Evolutionary conservation across 106 monocot genomes (phyloP), one percentile per base, ranked within the genome.

Genomic region (Apostasia shenzhenica): DNA sequence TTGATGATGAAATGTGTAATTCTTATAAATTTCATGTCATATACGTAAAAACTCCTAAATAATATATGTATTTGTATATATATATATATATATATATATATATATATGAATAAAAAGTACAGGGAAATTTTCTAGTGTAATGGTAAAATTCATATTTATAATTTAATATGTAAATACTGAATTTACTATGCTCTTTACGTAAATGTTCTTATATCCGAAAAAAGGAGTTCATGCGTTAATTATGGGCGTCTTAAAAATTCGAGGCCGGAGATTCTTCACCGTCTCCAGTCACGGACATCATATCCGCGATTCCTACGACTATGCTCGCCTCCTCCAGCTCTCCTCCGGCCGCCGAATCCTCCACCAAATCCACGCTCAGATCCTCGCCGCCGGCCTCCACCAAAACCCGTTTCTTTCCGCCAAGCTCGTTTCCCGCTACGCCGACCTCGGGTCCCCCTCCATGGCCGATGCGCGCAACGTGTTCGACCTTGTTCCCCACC

Each of bases 351-450:
- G 72, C 38, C 10, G 47, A 12, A n/a, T 14, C 42, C 64, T 81
- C 55, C 11, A 55, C 61, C 74, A 66, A 69, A 79, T 79, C 73
- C 86, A 86, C 72, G 60, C 73, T 42, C 76, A 77, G 8, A 69
- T 83, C 70, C 41, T 74, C 63, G 43, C 56, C 14, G 55, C 74
- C 2, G 81, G 81, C 10, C 59, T 59, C 61, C 41, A 2, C 14
- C 68, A 54, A 1, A 75, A 79, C 73, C 75, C 76, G 2, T 75
- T 78, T 61, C 59, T 86, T 41, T 70, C 73, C 44, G 48, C 83
- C 60, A 81, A 80, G 56, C 87, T 83, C 57, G 71, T 87, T 1
- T 70, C 61, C 37, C 73, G 62, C 37, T 88, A 79, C 45, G 57
- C 71, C 12, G 67, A 63, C 1, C 45, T 66, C 43, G 55, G 54